phyloP scores from a whole-genome alignment of 371 early-diverging fungal genomes.

The Synchytrium microbalum region DNA sequence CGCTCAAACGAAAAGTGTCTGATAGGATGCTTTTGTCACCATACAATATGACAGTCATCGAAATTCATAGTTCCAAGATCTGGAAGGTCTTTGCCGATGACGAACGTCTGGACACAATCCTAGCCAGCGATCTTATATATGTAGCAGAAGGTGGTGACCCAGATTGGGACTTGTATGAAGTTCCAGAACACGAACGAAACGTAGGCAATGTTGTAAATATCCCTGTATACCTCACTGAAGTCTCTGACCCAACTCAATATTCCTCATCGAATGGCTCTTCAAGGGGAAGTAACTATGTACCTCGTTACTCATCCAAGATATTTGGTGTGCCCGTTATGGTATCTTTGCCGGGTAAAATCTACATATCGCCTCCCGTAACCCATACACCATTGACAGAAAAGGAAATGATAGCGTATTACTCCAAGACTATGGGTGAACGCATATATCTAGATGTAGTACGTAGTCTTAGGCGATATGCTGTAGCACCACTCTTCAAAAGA shows the following conservation, averaged over 20 bases:
- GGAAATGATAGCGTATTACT: not conserved
- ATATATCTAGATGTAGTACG: constrained; percentile 19
- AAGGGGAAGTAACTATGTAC: not conserved
- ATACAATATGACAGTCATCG: constrained; percentile 45
- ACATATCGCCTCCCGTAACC: not conserved
- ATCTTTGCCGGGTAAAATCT: constrained; percentile 21
- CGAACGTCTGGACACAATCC: constrained; percentile 54
- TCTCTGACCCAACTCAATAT: not conserved
- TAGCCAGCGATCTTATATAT: constrained; percentile 60
- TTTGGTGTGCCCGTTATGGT: constrained; percentile 31
- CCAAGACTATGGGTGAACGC: not conserved
- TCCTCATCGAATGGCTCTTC: not conserved
- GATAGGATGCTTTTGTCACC: constrained; percentile 41
- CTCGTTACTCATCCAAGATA: constrained; percentile 1
- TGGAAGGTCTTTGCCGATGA: constrained; percentile 55
- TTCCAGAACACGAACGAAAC: constrained; percentile 6
- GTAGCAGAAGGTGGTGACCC: constrained; percentile 45
- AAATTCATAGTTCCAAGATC: constrained; percentile 51
- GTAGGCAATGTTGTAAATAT: constrained; percentile 9
- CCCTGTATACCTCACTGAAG: constrained; percentile 14
- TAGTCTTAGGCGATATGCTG: constrained; percentile 16
- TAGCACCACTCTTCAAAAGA: not conserved
- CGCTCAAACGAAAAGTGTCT: constrained; percentile 56
- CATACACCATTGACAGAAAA: not conserved
- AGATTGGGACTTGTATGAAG: constrained; percentile 7